These are phyloP conservation scores for Rubroboletus pulcherrimus DNA, from an alignment of 768 basidiomycete genomes.

Conservation along the genomic window DNA sequence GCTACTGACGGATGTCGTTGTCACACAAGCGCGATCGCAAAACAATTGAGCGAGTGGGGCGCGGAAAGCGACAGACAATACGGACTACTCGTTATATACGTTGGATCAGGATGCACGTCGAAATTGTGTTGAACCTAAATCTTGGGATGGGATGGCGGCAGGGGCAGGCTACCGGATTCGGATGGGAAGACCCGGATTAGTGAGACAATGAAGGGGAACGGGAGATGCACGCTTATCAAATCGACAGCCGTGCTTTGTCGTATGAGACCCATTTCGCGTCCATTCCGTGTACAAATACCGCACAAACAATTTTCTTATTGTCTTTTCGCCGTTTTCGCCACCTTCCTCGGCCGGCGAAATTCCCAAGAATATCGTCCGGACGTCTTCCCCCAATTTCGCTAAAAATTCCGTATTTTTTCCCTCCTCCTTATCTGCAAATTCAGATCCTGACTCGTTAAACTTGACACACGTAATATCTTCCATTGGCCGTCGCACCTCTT, in stretches of 20 bases:
- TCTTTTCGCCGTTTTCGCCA: constrained; percentile 33
- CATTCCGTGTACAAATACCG: constrained; percentile 40
- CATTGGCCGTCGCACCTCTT: constrained; percentile 22
- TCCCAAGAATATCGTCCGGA: constrained; percentile 28
- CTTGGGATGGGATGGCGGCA: constrained; percentile 19
- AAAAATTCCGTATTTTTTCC: constrained; percentile 32
- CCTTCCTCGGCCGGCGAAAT: constrained; percentile 33
- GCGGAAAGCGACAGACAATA: constrained; percentile 57
- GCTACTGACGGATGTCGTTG: constrained; percentile 46
- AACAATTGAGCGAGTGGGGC: constrained; percentile 69
- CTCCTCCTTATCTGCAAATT: constrained; percentile 30
- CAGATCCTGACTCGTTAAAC: constrained; percentile 32
- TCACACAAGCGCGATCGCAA: constrained; percentile 41
- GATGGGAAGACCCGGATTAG: constrained; percentile 22
- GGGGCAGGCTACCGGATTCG: constrained; percentile 20
- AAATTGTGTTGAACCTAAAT: constrained; percentile 38
- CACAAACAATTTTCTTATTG: constrained; percentile 46
- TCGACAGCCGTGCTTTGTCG: constrained; percentile 25
- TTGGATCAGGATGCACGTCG: constrained; percentile 25
- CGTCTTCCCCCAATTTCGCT: constrained; percentile 23
- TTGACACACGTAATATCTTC: constrained; percentile 29
- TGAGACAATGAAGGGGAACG: constrained; percentile 33
- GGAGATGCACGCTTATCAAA: constrained; percentile 31
- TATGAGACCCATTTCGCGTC: constrained; percentile 34
- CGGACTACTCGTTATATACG: constrained; percentile 52